Evolutionary conservation across 2,329 filamentous ascomycete genomes (phyloP).

Genomic region (Fusarium cicatricum): DNA sequence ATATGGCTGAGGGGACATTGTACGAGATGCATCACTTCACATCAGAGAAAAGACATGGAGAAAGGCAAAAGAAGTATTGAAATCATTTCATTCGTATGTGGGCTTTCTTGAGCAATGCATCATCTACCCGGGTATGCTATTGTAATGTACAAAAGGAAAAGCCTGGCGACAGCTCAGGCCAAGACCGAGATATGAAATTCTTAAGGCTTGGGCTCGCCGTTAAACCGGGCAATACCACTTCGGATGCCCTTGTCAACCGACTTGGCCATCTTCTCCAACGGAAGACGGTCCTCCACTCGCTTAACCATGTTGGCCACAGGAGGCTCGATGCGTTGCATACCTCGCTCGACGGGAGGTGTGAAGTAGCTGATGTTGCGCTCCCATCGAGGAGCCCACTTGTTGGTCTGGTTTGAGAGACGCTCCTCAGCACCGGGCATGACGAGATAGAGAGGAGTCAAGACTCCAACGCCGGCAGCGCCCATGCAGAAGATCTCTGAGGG

Average conservation of each 20-base stretch:
- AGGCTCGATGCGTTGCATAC: conserved; percentile 59
- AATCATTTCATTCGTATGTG: conserved; percentile 23
- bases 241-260: conserved; percentile 58
- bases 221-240: conserved; percentile 53
- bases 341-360: conserved; percentile 55
- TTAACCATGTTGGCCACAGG: conserved; percentile 56
- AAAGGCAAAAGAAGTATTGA: neutral
- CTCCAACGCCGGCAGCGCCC: conserved; percentile 61
- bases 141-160: conserved; percentile 31
- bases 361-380: conserved; percentile 65
- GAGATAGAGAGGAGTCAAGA: conserved; percentile 65
- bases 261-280: conserved; percentile 60
- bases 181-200: neutral
- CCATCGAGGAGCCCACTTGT: conserved; percentile 67
- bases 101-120: conserved; percentile 10
- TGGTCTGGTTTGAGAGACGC: conserved; percentile 61
- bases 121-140: conserved; percentile 35
- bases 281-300: conserved; percentile 56
- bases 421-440: conserved; percentile 65
- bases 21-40: neutral
- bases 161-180: conserved; percentile 1
- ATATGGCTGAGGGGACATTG: too few species aligned
- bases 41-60: neutral
- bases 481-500: conserved; percentile 61
- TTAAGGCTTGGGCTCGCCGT: conserved; percentile 40